Conservation (phyloP, 768 basidiomycete genomes). For the Boletus tomentosulus region DNA sequence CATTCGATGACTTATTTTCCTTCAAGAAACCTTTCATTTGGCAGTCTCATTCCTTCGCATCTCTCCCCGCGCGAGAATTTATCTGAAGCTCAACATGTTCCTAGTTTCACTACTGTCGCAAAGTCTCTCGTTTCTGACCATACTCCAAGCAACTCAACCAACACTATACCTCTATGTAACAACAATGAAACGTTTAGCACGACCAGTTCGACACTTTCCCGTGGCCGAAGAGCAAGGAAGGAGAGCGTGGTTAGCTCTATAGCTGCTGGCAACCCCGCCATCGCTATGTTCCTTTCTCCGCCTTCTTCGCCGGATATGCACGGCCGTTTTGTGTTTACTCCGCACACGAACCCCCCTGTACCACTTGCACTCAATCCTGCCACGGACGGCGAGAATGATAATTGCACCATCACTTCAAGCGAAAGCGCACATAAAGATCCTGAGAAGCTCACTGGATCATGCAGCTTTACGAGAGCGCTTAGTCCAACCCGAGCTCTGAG, state of each 20-base stretch:
- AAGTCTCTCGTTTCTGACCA: slow-evolving; percentile 5
- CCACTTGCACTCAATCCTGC: background rate
- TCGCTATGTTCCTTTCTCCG: slow-evolving; percentile 25
- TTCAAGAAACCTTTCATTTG: slow-evolving; percentile 16
- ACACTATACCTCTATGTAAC: background rate
- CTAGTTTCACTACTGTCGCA: slow-evolving; percentile 12
- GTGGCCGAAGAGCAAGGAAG: slow-evolving; percentile 18
- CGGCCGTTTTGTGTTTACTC: background rate
- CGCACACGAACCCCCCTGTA: slow-evolving; percentile 2
- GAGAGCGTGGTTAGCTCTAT: slow-evolving; percentile 6
- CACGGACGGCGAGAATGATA: background rate
- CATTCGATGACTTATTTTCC: background rate
- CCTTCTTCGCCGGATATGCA: slow-evolving; percentile 15
- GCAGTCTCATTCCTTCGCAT: slow-evolving; percentile 12
- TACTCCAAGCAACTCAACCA: background rate
- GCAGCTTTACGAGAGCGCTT: slow-evolving; percentile 21
- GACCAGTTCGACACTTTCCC: slow-evolving; percentile 1
- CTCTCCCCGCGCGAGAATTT: slow-evolving; percentile 11
- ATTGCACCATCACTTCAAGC: background rate
- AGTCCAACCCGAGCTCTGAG: slow-evolving; percentile 34
- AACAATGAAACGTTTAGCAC: background rate
- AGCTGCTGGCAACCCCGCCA: slow-evolving; percentile 5
- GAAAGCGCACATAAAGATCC: background rate
- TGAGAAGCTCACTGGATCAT: slow-evolving; percentile 1
- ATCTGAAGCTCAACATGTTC: background rate